Base-by-base conservation (phyloP, 768 basidiomycete species). In the Psilocybe sp. region DNA sequence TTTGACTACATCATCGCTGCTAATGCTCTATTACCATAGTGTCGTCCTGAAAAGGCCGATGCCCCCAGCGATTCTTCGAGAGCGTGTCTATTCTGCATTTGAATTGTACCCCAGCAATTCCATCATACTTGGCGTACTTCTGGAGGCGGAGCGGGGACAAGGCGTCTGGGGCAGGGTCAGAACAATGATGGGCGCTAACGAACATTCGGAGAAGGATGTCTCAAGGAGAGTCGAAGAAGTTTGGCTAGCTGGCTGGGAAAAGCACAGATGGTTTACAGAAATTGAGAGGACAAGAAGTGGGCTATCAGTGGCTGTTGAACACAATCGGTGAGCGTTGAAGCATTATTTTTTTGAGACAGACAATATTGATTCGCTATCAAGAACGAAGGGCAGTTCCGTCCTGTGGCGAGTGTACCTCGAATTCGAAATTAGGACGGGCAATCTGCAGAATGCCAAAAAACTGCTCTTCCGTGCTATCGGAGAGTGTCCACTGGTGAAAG, bases 231-330 rank as follows among this genome's bases (percentile, higher is more conserved):
- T 79, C 3, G 74, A 79, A 53, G 88, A 92, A 57, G 79, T 89
- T 0, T 92, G 90, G 89, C 71, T 89, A 1, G 80, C 82, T 9
- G 77, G 84, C n/a, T 90, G 88, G 89, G 85, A 89, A 64, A 77
- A 70, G 60, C 81, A 84, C 1, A 73, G 82, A 34, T 91, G 89
- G 89, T 69, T 74, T 42, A 72, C 69, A 43, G 88, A 92, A 64
- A 66, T 79, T 36, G 89, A 92, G 65, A 76, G 89, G 49, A 85
- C 82, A 33, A 69, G 90, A 54, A 79, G 69, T 54, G 81, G 85
- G 33, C 67, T 92, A 53, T 68, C 73, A 32, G 71, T 73, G 8
- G 87, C 87, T 9, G 73, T 85, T 31, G 79, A 85, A 57, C 77
- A 75, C 50, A 84, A 87, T 51, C 76, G 90, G 89, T 88, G 58